These are phyloP conservation scores for Suillus occidentalis DNA, from an alignment of 768 basidiomycete species.

Conservation along the genomic window DNA sequence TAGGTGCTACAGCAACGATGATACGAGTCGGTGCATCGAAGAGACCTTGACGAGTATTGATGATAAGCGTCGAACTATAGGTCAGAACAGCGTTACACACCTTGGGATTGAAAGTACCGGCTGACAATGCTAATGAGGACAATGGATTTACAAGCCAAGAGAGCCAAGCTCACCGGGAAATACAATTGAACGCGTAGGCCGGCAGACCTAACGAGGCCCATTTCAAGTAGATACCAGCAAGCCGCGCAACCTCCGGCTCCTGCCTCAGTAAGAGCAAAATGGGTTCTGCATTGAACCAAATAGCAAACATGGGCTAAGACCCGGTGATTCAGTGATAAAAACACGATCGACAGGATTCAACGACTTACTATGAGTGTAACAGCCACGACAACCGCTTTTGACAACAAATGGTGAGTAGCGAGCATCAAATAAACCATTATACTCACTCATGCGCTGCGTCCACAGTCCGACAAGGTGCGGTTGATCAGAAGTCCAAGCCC, in stretches of 20 bases:
- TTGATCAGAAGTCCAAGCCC: conserved; percentile 89
- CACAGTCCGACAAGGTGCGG: conserved; percentile 88
- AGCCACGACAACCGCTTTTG: conserved; percentile 56
- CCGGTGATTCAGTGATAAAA: neutral
- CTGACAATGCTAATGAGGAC: conserved; percentile 11
- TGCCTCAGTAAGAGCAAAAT: conserved; percentile 72
- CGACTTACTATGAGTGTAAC: conserved; percentile 56
- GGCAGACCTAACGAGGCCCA: conserved; percentile 78
- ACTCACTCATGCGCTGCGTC: conserved; percentile 84
- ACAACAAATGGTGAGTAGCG: neutral
- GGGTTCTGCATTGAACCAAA: conserved; percentile 84
- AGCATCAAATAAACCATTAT: neutral
- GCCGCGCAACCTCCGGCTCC: conserved; percentile 78
- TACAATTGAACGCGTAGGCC: conserved; percentile 54
- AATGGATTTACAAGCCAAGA: neutral
- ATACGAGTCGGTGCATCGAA: conserved; percentile 83
- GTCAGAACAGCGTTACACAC: conserved; percentile 29
- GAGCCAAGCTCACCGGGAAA: conserved; percentile 40
- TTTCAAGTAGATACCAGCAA: conserved; percentile 74
- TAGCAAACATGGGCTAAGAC: conserved; percentile 49
- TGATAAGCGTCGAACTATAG: neutral
- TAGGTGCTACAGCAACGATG: conserved; percentile 74
- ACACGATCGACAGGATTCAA: neutral
- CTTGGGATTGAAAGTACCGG: conserved; percentile 69
- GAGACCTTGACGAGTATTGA: conserved; percentile 44